Percentiles rank a stretch among this genome's conserved stretches.
These are phyloP conservation scores for Plenodomus tracheiphilus DNA, from an alignment of 2,329 filamentous ascomycete genomes.

Conservation along the genomic window DNA sequence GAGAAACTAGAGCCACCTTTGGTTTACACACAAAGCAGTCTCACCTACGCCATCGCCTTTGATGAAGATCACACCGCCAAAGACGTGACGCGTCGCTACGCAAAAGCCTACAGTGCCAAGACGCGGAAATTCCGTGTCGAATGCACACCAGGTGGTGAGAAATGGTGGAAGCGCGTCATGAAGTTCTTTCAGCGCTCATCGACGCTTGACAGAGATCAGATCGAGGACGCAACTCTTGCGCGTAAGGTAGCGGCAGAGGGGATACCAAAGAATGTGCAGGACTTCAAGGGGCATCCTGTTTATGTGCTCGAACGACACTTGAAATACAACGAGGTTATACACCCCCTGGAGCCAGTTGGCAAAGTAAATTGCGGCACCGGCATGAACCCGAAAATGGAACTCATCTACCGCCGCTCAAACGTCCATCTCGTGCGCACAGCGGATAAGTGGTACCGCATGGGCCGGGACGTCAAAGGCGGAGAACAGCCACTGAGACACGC, in stretches of 20 bases:
- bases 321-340: slow-evolving; percentile 78
- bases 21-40: slow-evolving; percentile 72
- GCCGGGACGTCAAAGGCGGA: slow-evolving; percentile 72
- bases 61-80: slow-evolving; percentile 75
- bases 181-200: slow-evolving; percentile 46
- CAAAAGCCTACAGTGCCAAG: slow-evolving; percentile 87
- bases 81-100: slow-evolving; percentile 87
- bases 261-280: slow-evolving; percentile 82
- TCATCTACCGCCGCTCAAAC: slow-evolving; percentile 79
- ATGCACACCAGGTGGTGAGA: slow-evolving; percentile 56
- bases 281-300: slow-evolving; percentile 81
- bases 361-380: slow-evolving; percentile 70
- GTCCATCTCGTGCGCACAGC: slow-evolving; percentile 76
- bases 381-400: slow-evolving; percentile 66
- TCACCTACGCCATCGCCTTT: slow-evolving; percentile 85
- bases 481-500: slow-evolving; percentile 81
- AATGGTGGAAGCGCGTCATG: slow-evolving; percentile 60
- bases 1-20: slow-evolving; percentile 80
- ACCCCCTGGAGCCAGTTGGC: slow-evolving; percentile 72
- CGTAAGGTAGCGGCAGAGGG: slow-evolving; percentile 71
- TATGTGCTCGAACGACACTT: slow-evolving; percentile 82
- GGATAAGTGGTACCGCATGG: slow-evolving; percentile 89
- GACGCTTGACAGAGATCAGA: slow-evolving; percentile 70
- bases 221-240: slow-evolving; percentile 78
- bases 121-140: slow-evolving; percentile 83